A percentile compares a stretch with the other conserved stretches of the same genome.
Conservation (phyloP, 345 rosid species). For the Luvunga scandens region DNA sequence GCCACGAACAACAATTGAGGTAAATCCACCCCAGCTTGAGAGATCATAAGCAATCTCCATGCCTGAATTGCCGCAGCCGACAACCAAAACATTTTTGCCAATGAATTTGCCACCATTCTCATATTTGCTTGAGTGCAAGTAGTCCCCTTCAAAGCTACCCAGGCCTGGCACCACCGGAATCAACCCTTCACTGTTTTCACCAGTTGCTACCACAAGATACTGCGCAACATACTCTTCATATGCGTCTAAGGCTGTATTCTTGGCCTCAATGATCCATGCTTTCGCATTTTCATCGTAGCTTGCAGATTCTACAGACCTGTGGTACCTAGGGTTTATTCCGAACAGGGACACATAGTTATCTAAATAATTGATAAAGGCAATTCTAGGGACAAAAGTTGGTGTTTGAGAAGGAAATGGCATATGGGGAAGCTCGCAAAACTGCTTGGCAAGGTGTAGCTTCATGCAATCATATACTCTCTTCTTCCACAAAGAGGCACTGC, state of each 20-base stretch:
- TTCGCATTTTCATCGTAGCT: neutral
- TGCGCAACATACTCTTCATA: constrained; percentile 30
- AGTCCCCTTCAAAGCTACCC: constrained; percentile 36
- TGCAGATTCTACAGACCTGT: constrained; percentile 28
- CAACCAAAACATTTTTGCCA: constrained; percentile 46
- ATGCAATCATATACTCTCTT: constrained; percentile 49
- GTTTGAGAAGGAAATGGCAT: constrained; percentile 29
- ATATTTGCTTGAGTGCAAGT: constrained; percentile 44
- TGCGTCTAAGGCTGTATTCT: neutral
- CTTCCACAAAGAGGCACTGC: constrained; percentile 57
- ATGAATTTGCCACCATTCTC: constrained; percentile 24
- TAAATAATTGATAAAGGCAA: constrained; percentile 40
- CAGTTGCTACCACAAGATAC: constrained; percentile 51
- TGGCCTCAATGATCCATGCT: constrained; percentile 40
- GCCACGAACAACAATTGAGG: constrained; percentile 42
- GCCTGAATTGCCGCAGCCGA: constrained; percentile 66
- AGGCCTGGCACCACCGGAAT: constrained; percentile 41
- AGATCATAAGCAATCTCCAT: constrained; percentile 65
- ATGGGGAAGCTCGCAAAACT: constrained; percentile 53
- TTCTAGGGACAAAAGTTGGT: constrained; percentile 45
- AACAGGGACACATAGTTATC: constrained; percentile 45
- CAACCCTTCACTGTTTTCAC: constrained; percentile 40
- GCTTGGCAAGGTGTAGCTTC: constrained; percentile 49
- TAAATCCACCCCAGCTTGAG: constrained; percentile 28
- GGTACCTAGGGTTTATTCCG: constrained; percentile 24